These are phyloP conservation scores for Corynascus novoguineensis DNA, from an alignment of 495 filamentous ascomycete species.

Conservation along the genomic window DNA sequence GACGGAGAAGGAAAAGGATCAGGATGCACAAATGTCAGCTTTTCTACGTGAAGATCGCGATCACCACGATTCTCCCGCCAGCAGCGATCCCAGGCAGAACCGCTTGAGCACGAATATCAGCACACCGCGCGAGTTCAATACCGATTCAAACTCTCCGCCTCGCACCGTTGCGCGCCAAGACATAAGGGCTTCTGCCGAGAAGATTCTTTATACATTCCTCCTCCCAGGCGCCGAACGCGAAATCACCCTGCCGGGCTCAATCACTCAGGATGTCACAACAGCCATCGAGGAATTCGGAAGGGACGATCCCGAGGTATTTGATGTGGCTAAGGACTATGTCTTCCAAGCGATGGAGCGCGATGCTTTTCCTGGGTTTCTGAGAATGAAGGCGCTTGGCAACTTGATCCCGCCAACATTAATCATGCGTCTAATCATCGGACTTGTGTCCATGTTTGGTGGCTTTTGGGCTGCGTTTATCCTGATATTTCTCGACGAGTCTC, in stretches of 20 bases:
- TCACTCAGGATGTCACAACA: slow-evolving; percentile 72
- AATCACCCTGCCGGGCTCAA: slow-evolving; percentile 82
- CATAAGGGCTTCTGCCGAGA: slow-evolving; percentile 88
- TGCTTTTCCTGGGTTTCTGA: slow-evolving; percentile 93
- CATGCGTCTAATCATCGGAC: slow-evolving; percentile 74
- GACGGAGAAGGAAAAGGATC: slow-evolving; percentile 58
- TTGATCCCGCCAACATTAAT: slow-evolving; percentile 83
- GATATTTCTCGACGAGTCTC: slow-evolving; percentile 78
- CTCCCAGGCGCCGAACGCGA: slow-evolving; percentile 90
- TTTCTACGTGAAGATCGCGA: slow-evolving; percentile 75
- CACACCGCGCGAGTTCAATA: slow-evolving; percentile 49
- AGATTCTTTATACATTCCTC: slow-evolving; percentile 93
- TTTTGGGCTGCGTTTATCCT: slow-evolving; percentile 93
- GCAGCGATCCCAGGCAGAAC: slow-evolving; percentile 58
- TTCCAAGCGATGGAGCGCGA: slow-evolving; percentile 99
- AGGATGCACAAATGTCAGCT: slow-evolving; percentile 81
- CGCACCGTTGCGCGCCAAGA: slow-evolving; percentile 81
- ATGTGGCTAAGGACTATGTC: slow-evolving; percentile 95
- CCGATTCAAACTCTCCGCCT: slow-evolving; percentile 68
- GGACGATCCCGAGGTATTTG: slow-evolving; percentile 96
- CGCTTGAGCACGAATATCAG: slow-evolving; percentile 60
- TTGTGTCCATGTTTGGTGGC: slow-evolving; percentile 78
- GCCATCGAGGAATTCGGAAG: slow-evolving; percentile 82
- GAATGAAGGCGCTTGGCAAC: slow-evolving; percentile 91
- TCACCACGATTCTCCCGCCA: slow-evolving; percentile 59